Evolutionary conservation across 164 flowering plant genomes (phyloP).

Genomic region (Cinnamomum micranthum): DNA sequence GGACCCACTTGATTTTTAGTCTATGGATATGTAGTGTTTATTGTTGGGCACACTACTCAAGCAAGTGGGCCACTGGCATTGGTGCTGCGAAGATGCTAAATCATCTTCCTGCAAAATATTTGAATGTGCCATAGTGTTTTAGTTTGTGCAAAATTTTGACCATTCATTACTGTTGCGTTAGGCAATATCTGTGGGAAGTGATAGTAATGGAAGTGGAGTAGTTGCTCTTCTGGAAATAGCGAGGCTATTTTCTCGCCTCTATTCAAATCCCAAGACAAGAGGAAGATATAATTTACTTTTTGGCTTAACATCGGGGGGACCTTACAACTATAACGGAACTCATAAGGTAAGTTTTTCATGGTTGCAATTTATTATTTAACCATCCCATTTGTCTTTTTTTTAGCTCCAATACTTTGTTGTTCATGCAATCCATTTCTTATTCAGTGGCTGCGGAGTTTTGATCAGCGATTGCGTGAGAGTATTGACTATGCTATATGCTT

Average conservation of each 20-base stretch:
- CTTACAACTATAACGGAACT: constrained; percentile 97
- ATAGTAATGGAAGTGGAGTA: constrained; percentile 97
- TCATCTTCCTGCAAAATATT: background rate
- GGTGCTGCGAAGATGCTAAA: background rate
- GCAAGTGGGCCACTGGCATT: background rate
- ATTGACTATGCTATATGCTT: constrained; percentile 98
- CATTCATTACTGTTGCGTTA: constrained; percentile 20
- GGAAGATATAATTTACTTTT: constrained; percentile 92
- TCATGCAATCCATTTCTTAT: constrained; percentile 2
- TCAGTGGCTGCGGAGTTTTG: constrained; percentile 96
- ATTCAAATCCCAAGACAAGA: constrained; percentile 91
- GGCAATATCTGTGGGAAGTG: constrained; percentile 95
- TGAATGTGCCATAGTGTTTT: background rate
- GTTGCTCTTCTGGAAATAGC: constrained; percentile 94
- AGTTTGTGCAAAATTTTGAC: constrained; percentile 2
- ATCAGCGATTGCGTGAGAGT: constrained; percentile 89
- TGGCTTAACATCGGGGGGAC: constrained; percentile 96
- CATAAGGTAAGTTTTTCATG: constrained; percentile 50
- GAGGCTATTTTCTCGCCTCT: constrained; percentile 80
- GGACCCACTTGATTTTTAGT: background rate
- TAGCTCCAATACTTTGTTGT: constrained; percentile 5
- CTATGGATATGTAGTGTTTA: background rate
- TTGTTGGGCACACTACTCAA: background rate
- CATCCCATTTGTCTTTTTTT: constrained; percentile 7
- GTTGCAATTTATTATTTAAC: background rate